Conservation (phyloP, 2,329 filamentous ascomycete genomes). For the Apiospora aurea region DNA sequence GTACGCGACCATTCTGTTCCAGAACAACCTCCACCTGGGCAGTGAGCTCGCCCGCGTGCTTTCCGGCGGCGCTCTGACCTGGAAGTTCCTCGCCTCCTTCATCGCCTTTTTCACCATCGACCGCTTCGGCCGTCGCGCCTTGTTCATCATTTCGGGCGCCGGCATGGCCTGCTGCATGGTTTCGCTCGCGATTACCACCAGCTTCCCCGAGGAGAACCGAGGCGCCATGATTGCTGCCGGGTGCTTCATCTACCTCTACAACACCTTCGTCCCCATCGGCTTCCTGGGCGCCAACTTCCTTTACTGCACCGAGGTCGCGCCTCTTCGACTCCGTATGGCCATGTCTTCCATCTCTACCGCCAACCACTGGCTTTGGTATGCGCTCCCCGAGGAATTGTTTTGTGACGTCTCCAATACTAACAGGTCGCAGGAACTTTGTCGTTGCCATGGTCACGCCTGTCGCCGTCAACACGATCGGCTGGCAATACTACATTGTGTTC, state of each 20-base stretch:
- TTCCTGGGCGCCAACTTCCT: conserved; percentile 67
- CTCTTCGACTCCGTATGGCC: conserved; percentile 56
- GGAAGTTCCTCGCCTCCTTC: conserved; percentile 52
- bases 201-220: conserved; percentile 52
- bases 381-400: conserved; percentile 14
- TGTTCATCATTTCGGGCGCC: conserved; percentile 59
- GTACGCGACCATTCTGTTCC: conserved; percentile 51
- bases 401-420: conserved; percentile 23
- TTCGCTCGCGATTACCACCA: conserved; percentile 59
- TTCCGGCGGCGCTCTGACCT: conserved; percentile 58
- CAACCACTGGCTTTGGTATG: conserved; percentile 58
- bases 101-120: conserved; percentile 59
- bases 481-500: conserved; percentile 59
- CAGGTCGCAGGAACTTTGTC: conserved; percentile 48
- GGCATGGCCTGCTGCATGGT: conserved; percentile 64
- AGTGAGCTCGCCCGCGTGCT: conserved; percentile 49
- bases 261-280: conserved; percentile 66
- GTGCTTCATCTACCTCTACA: conserved; percentile 65
- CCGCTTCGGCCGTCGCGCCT: conserved; percentile 55
- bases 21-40: conserved; percentile 49
- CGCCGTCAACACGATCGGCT: conserved; percentile 58
- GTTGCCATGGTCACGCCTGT: conserved; percentile 53
- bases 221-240: conserved; percentile 58
- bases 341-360: conserved; percentile 65
- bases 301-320: conserved; percentile 65